Evolutionary conservation across 495 filamentous ascomycete genomes (phyloP).

Genomic region (Annulohypoxylon stygium): DNA sequence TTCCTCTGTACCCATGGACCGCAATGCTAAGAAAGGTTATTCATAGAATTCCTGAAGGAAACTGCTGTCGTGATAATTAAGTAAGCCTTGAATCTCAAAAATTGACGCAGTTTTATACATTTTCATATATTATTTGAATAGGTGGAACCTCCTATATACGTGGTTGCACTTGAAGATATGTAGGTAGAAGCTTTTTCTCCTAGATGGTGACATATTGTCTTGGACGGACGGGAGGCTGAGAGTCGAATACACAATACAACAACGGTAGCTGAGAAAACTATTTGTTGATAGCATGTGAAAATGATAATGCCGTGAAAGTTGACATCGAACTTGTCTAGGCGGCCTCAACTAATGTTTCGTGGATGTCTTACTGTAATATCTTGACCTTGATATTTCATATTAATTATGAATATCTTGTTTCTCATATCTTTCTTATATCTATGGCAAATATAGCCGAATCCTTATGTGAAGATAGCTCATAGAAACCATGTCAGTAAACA

Average conservation of each 20-base stretch:
- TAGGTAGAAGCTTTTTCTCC: background rate
- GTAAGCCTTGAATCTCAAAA: background rate
- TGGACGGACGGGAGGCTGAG: background rate
- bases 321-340: background rate
- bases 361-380: conserved; percentile 1
- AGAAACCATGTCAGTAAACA: background rate
- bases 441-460: background rate
- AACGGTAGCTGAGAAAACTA: background rate
- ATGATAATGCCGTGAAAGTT: background rate
- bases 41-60: background rate
- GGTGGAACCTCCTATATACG: background rate
- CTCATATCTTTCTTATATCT: background rate
- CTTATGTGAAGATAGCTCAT: background rate
- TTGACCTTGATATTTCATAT: background rate
- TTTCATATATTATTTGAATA: background rate
- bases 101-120: background rate
- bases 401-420: background rate
- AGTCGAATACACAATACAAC: background rate
- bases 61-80: background rate
- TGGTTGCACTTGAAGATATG: background rate
- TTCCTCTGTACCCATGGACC: background rate
- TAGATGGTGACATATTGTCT: conserved; percentile 19
- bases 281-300: conserved; percentile 15
- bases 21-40: background rate
- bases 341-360: background rate